Evolutionary conservation across 495 filamentous ascomycete genomes (phyloP), one percentile per base, ranked within the genome.

Genomic region (Penicillium cinerascens): DNA sequence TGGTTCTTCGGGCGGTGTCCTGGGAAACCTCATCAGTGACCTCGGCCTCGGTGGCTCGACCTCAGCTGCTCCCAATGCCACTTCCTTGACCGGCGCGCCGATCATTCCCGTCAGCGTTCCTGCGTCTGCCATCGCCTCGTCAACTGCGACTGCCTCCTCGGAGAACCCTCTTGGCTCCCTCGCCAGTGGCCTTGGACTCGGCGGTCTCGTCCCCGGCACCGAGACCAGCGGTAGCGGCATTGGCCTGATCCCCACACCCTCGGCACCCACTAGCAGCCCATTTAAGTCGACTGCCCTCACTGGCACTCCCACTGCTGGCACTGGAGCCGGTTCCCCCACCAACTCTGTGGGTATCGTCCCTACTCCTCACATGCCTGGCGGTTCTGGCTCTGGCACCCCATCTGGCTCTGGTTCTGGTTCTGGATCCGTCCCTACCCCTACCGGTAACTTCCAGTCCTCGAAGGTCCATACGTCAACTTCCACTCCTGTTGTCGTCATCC

Each of bases 101-200:
- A 59, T 58, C 26, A 64, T 71, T 16, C 56, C 62, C 22, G 58
- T 70, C 42, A 67, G 60, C 45, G 58, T 65, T 47, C 63, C 69
- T 42, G 51, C 51, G 22, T 55, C 51, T 1, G 47, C 58, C 8
- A 58, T 64, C 33, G 17, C 51, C 25, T 49, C 54, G 23, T 39
- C 62, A 4, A 55, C 49, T 21, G 27, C 62, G 22, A 52, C 57
- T 9, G 17, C 51, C 1, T 54, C 33, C 35, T 35, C 36, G 1
- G 51, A 56, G 1, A 49, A 56, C 47, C 26, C 41, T 6, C 36
- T 56, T 21, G 44, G 15, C 15, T 47, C 49, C 8, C 16, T 62
- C 27, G 10, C 60, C 2, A 35, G 38, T 20, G 23, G 50, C 25
- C 6, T 55, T 6, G 44, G 55, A 15, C 17, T 63, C 17, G 44